These are phyloP conservation scores for Cyclotella sp. DNA, from an alignment of 108 stramenopile species.

Conservation along the genomic window DNA sequence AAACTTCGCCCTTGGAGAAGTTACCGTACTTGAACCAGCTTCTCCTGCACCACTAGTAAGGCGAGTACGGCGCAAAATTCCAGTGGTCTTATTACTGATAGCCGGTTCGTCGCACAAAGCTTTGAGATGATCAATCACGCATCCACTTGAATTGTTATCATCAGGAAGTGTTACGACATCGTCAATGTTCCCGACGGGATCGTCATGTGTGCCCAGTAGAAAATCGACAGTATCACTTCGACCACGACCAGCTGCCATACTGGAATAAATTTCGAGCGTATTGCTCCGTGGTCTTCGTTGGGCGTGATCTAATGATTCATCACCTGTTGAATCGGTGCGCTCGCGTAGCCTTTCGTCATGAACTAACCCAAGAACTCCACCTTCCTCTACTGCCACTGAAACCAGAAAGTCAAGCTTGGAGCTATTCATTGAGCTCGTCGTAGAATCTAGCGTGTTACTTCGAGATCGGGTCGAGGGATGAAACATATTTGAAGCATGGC, in stretches of 20 bases:
- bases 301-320: constrained; percentile 9
- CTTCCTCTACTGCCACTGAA: constrained; percentile 45
- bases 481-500: constrained; percentile 1
- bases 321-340: constrained; percentile 27
- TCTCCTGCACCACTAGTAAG: constrained; percentile 22
- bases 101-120: constrained; percentile 44
- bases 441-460: constrained; percentile 49
- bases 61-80: constrained; percentile 28
- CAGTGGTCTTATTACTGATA: constrained; percentile 30
- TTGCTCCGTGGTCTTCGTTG: constrained; percentile 47
- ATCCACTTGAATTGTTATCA: constrained; percentile 15
- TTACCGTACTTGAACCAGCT: not conserved
- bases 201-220: constrained; percentile 31
- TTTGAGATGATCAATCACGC: constrained; percentile 48
- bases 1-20: constrained; percentile 30
- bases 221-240: constrained; percentile 47
- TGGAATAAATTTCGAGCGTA: constrained; percentile 52
- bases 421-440: constrained; percentile 50
- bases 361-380: constrained; percentile 25
- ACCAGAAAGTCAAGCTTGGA: constrained; percentile 52
- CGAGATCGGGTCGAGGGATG: constrained; percentile 25
- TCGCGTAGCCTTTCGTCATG: constrained; percentile 18
- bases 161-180: constrained; percentile 27
- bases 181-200: constrained; percentile 30
- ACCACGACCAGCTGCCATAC: constrained; percentile 36